Percentiles rank a stretch among this genome's conserved stretches.
Evolutionary conservation across 768 basidiomycete species (phyloP).

Genomic region (Podaxis carcinomalis): DNA sequence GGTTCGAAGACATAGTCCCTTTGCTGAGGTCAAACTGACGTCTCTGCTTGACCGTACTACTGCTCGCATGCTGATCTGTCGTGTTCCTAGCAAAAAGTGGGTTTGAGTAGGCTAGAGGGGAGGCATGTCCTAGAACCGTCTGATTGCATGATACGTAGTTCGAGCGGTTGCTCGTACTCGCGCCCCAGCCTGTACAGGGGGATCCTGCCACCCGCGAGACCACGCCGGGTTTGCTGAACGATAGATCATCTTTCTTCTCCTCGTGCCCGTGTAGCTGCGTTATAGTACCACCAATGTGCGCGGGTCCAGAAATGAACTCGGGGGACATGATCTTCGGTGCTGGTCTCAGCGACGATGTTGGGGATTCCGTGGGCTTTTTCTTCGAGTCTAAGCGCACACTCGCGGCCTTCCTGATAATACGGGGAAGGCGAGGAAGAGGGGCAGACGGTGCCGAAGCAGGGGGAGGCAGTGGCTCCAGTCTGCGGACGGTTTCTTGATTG

Average conservation of each 20-base stretch:
- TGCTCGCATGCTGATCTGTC: neutral
- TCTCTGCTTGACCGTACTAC: neutral
- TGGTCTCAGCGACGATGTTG: slow-evolving; percentile 14
- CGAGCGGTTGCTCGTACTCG: neutral
- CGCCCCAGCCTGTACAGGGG: neutral
- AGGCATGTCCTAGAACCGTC: neutral
- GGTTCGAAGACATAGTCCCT: neutral
- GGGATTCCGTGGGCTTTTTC: slow-evolving; percentile 6
- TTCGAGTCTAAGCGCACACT: slow-evolving; percentile 28
- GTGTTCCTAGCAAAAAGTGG: neutral
- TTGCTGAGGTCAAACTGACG: slow-evolving; percentile 3
- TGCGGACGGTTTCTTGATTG: slow-evolving; percentile 1
- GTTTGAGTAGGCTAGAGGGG: neutral
- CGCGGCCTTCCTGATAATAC: slow-evolving; percentile 32
- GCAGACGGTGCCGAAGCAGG: slow-evolving; percentile 4
- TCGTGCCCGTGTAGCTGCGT: neutral
- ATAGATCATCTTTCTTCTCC: neutral
- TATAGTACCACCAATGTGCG: slow-evolving; percentile 5
- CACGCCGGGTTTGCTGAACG: neutral
- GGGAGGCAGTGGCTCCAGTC: slow-evolving; percentile 2
- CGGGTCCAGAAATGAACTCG: slow-evolving; percentile 16
- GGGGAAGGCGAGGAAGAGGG: slow-evolving; percentile 19
- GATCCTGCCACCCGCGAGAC: neutral
- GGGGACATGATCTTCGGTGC: slow-evolving; percentile 26
- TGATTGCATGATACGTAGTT: neutral